A percentile compares a stretch with the other conserved stretches of the same genome.
Conservation (phyloP, 2,329 filamentous ascomycete genomes). For the Emergomyces pasteurianus region DNA sequence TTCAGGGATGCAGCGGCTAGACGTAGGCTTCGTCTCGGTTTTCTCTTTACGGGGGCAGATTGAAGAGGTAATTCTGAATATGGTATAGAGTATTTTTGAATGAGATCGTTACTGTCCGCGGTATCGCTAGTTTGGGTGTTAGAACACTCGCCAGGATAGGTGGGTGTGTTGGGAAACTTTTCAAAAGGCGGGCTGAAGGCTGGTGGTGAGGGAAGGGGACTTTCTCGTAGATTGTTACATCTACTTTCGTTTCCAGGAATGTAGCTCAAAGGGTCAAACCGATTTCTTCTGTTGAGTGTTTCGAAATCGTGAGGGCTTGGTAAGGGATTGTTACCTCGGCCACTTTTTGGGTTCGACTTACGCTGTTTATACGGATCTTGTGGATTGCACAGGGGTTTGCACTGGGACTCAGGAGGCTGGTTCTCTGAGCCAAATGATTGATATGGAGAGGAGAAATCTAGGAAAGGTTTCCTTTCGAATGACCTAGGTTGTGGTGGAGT, state of each 20-base stretch:
- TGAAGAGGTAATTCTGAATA: slow-evolving; percentile 2
- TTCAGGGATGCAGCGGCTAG: slow-evolving; percentile 6
- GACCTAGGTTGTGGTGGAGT: not conserved
- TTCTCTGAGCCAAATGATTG: not conserved
- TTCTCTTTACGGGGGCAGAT: not conserved
- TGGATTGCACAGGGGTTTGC: too few relatives aligned
- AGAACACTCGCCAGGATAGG: not conserved
- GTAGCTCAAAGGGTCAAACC: slow-evolving; percentile 12
- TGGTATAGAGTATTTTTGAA: not conserved
- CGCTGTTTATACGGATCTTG: not conserved
- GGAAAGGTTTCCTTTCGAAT: not conserved
- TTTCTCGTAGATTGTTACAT: not conserved
- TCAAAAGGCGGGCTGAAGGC: not conserved
- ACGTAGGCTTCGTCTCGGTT: slow-evolving; percentile 5
- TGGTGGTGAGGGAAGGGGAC: not conserved
- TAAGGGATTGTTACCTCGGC: not conserved
- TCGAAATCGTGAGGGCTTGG: slow-evolving; percentile 11
- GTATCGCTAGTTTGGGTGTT: not conserved
- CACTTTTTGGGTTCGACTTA: not conserved
- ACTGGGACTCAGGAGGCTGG: not conserved
- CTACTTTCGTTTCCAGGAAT: slow-evolving; percentile 6
- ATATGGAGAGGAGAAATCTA: not conserved
- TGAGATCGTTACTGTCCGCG: not conserved
- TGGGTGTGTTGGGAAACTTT: not conserved
- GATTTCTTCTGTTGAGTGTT: slow-evolving; percentile 6